Conservation (phyloP, 305 asterid genomes). For the Plantago rigida region DNA sequence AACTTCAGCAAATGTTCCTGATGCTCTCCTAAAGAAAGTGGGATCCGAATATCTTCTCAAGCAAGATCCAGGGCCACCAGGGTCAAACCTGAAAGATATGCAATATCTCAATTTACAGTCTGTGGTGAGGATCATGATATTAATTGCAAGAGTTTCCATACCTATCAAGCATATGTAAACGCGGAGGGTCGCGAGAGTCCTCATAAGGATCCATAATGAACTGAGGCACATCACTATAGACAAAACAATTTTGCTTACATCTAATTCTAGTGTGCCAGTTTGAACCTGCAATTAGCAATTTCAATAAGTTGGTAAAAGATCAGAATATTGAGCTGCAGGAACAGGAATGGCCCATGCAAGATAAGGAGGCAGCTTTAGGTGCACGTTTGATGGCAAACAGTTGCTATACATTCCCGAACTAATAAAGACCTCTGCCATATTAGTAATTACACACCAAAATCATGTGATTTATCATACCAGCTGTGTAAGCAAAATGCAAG, state of each 20-base stretch:
- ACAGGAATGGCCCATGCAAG: conserved; percentile 15
- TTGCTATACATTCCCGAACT: conserved; percentile 5
- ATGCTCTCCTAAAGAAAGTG: conserved; percentile 61
- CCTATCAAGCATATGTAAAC: conserved; percentile 72
- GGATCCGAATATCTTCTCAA: conserved; percentile 93
- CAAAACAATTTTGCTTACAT: conserved; percentile 54
- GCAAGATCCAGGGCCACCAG: conserved; percentile 92
- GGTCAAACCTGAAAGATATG: conserved; percentile 61
- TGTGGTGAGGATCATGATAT: conserved; percentile 16
- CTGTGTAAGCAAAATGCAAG: conserved; percentile 83
- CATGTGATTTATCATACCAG: conserved; percentile 47
- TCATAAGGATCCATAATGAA: conserved; percentile 81
- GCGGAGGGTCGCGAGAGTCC: conserved; percentile 64
- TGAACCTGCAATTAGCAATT: conserved; percentile 53
- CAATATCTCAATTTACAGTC: conserved; percentile 14
- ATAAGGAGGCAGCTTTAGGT: conserved; percentile 13
- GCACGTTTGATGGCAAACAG: neutral
- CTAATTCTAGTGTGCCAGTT: conserved; percentile 59
- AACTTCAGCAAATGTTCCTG: conserved; percentile 50
- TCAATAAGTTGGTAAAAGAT: conserved; percentile 24
- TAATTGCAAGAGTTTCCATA: conserved; percentile 30
- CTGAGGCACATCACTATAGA: conserved; percentile 70
- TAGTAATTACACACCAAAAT: conserved; percentile 9
- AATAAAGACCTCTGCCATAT: neutral
- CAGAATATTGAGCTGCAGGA: conserved; percentile 16